Evolutionary conservation across 2,329 filamentous ascomycete species (phyloP), one percentile per base, ranked within the genome.

Genomic region (Karstenula rhodostoma): DNA sequence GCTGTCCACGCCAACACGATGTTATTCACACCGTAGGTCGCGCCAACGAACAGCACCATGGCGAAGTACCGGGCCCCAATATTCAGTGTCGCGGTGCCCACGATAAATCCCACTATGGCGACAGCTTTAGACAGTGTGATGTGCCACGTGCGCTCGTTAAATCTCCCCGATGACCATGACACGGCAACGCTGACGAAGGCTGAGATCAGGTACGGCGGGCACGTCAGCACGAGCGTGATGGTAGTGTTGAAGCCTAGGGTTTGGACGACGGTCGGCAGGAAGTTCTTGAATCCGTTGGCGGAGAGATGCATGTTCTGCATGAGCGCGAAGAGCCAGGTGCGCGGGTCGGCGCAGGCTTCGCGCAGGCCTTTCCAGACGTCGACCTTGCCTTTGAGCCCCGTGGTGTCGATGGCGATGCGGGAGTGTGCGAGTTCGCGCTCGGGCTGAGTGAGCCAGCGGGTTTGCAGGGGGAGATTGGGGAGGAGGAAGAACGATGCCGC

Each of bases 361-460:
- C 57, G 53, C 4, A 67, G 60, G 37, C 67, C 66, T 40, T 57
- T 63, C 52, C 67, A 64, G 13, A 67, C 60, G 43, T 64, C 63
- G 29, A 60, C 58, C 10, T 53, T 60, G 51, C 63, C 57, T 71
- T 75, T 23, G 73, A 62, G 9, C 73, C 61, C 2, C 71, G 79
- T 50, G 73, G 82, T 85, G 59, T 86, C 84, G 32, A 72, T 71
- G 58, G 79, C 76, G 67, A 73, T 70, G 8, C 68, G 64, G 32
- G 63, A 49, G 23, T 73, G 66, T 2, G 70, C 69, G 8, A 72
- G 49, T 50, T 82, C 73, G 25, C 78, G 76, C 67, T 85, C 80
- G 2, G 79, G 77, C 0, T 69, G 73, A 1, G 66, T 79, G 7
- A 84, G 72, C 81, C 82, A 83, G 22, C 67, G 66, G 0, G 81